phyloP scores from a whole-genome alignment of 768 basidiomycete species.

The Phylloporus scabripes region DNA sequence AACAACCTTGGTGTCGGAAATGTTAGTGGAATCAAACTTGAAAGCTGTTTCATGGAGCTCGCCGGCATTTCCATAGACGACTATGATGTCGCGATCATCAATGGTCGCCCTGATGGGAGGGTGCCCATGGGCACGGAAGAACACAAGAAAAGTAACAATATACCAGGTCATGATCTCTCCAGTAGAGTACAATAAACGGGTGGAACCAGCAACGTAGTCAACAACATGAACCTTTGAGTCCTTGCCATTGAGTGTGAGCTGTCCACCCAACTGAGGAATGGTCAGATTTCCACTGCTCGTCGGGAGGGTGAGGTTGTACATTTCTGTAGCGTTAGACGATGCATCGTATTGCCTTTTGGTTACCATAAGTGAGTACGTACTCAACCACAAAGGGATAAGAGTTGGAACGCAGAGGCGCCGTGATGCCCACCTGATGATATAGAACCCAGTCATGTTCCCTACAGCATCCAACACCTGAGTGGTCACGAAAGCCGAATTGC shows the following conservation, averaged over 20 bases:
- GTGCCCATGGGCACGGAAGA: background rate
- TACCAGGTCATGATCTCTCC: constrained; percentile 48
- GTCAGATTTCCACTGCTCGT: constrained; percentile 41
- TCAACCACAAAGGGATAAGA: background rate
- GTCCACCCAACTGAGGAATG: constrained; percentile 41
- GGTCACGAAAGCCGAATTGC: constrained; percentile 44
- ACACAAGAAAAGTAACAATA: background rate
- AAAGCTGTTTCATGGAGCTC: constrained; percentile 49
- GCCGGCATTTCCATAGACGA: constrained; percentile 40
- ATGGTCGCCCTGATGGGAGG: constrained; percentile 38
- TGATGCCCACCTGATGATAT: constrained; percentile 27
- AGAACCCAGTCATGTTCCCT: constrained; percentile 45
- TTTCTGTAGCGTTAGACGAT: constrained; percentile 7
- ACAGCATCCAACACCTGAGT: constrained; percentile 46
- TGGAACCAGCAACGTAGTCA: constrained; percentile 43
- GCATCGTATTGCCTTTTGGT: constrained; percentile 13
- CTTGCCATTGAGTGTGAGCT: constrained; percentile 42
- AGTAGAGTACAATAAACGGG: constrained; percentile 42
- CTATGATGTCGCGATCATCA: constrained; percentile 42
- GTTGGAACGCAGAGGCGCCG: background rate
- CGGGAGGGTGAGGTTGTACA: constrained; percentile 38
- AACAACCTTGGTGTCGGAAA: constrained; percentile 20
- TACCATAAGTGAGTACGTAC: background rate
- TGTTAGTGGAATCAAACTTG: constrained; percentile 27
- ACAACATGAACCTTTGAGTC: constrained; percentile 50